A percentile compares a stretch with the other conserved stretches of the same genome.
Evolutionary conservation across 2,329 filamentous ascomycete species (phyloP).

Genomic region (Cercospora sp.): DNA sequence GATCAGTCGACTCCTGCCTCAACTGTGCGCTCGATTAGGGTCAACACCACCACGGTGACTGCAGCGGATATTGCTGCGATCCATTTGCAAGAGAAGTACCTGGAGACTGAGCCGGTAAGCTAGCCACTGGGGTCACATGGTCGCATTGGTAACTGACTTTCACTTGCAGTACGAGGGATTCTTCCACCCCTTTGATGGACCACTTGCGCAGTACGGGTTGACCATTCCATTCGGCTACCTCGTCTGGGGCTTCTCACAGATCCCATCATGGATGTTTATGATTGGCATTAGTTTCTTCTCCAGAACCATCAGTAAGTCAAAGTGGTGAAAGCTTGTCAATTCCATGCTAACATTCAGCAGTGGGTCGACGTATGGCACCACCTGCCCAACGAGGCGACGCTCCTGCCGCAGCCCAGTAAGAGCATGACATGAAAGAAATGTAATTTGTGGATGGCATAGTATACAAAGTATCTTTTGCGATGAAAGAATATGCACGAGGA

Average conservation of each 20-base stretch:
- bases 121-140: not conserved
- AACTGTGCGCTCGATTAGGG: slow-evolving; percentile 63
- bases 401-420: slow-evolving; percentile 6
- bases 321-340: not conserved
- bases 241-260: slow-evolving; percentile 62
- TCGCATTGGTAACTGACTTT: not conserved
- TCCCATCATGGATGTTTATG: slow-evolving; percentile 76
- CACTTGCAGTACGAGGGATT: slow-evolving; percentile 57
- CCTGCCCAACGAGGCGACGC: slow-evolving; percentile 7
- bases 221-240: slow-evolving; percentile 66
- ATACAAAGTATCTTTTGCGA: not conserved
- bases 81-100: slow-evolving; percentile 60
- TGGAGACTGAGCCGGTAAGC: slow-evolving; percentile 44
- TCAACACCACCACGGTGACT: slow-evolving; percentile 71
- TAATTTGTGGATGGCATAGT: not conserved
- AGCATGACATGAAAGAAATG: slow-evolving; percentile 1
- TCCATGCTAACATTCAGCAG: slow-evolving; percentile 2
- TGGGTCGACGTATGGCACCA: slow-evolving; percentile 15
- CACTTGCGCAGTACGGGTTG: slow-evolving; percentile 62
- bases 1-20: slow-evolving; percentile 65
- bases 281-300: slow-evolving; percentile 71
- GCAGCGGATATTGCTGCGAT: slow-evolving; percentile 64
- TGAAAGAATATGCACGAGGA: slow-evolving; percentile 5
- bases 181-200: slow-evolving; percentile 76
- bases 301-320: slow-evolving; percentile 60